Percentiles rank a stretch among this genome's conserved stretches.
Conservation (phyloP, 371 early-diverging fungal species). For the Conidiobolus incongruus region DNA sequence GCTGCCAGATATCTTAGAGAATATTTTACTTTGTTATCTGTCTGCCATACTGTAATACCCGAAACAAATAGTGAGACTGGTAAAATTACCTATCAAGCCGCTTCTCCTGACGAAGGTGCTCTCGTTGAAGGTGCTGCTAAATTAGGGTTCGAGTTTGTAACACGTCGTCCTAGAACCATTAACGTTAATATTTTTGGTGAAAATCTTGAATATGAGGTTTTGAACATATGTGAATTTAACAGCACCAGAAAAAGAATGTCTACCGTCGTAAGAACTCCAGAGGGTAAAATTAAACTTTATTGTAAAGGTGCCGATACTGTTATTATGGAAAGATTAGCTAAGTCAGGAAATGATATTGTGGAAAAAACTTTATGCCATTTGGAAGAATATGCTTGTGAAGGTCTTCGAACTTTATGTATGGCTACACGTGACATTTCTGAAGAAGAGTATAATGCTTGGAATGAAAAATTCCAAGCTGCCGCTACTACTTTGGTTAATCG, state of each 20-base stretch:
- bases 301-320: conserved; percentile 98
- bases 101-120: conserved; percentile 82
- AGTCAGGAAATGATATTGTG: conserved; percentile 21
- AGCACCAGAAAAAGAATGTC: conserved; percentile 95
- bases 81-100: conserved; percentile 58
- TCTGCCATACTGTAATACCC: conserved; percentile 96
- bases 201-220: conserved; percentile 55
- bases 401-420: conserved; percentile 82
- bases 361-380: not conserved
- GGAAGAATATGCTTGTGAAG: conserved; percentile 68
- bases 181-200: conserved; percentile 36
- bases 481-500: conserved; percentile 76
- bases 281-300: conserved; percentile 76
- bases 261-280: conserved; percentile 72
- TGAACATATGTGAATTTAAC: conserved; percentile 93
- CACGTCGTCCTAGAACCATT: conserved; percentile 74
- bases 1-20: conserved; percentile 40
- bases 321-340: conserved; percentile 74
- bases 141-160: conserved; percentile 36
- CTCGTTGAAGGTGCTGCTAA: conserved; percentile 56
- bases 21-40: conserved; percentile 62
- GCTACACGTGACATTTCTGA: conserved; percentile 79
- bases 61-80: conserved; percentile 20
- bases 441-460: conserved; percentile 73
- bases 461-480: conserved; percentile 61